Base-by-base conservation (phyloP, 1,284 basidiomycete species). In the Afroboletus lepidellus region DNA sequence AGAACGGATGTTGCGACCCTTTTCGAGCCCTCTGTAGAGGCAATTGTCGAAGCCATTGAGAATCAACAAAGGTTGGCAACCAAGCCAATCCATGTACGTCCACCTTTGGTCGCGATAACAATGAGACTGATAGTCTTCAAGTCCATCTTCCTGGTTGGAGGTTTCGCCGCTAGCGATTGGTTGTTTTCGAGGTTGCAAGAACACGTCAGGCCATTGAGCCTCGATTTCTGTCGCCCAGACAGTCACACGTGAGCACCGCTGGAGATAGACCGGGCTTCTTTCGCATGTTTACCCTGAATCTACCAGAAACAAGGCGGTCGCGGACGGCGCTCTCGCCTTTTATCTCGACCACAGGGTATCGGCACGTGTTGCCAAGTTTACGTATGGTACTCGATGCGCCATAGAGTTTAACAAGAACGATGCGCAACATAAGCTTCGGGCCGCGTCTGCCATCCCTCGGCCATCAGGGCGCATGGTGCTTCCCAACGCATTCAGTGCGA, bases 191-290 rank as follows among this genome's bases (percentile, higher is more conserved):
- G 45, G 27, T 49, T 75, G 12, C 61, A 69, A 38, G 53, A 50
- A 0, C 54, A 61, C 12, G 56, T 76, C 13, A 50, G 46, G 7
- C 48, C 62, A 33, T 12, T 73, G 59, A 64, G 64, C 1, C 46
- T 78, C 37, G 58, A 56, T 1, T 64, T 81, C 30, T 69, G 68
- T 53, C 71, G 77, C 3, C 78, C 77, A 13, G 77, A 79, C 42
- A 72, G 64, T 23, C 72, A 77, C 51, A 72, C 74, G 78, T 79
- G 49, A 50, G 75, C 58, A 15, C 18, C 11, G 1, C 37, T 38
- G 16, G 7, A 34, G 2, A 30, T 29, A 0, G 29, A 34, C 15
- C 20, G 9, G 12, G n/a, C 2, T 48, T 41, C 18, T 20, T 36
- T 46, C 15, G n/a, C 6, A 2, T 25, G 34, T 29, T 44, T 3